These are phyloP conservation scores for Nigrospora oryzae DNA, from an alignment of 2,329 filamentous ascomycete genomes.

Conservation along the genomic window DNA sequence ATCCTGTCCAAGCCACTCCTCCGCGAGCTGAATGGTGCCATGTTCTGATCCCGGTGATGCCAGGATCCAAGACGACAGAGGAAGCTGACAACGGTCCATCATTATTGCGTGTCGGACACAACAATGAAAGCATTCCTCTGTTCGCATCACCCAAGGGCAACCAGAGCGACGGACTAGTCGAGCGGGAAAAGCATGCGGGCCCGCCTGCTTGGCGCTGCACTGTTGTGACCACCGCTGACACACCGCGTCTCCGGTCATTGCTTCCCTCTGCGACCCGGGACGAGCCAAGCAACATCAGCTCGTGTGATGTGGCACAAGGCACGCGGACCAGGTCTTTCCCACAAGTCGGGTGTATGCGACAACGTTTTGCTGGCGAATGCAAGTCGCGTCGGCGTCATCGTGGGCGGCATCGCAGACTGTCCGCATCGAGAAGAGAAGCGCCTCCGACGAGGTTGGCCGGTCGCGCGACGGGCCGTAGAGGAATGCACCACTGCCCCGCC, in stretches of 20 bases:
- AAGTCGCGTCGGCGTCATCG: background rate
- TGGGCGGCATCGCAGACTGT: no score
- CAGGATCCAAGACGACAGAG: no score
- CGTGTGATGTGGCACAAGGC: background rate
- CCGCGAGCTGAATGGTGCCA: no score
- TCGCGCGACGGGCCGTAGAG: no score
- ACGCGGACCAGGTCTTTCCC: background rate
- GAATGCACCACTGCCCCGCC: no score
- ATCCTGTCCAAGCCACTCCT: constrained; percentile 19
- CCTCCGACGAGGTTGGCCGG: no score
- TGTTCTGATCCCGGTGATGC: no score
- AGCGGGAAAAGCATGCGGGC: background rate
- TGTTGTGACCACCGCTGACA: background rate
- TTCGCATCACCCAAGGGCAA: background rate
- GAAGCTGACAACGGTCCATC: background rate
- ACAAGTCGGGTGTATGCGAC: background rate
- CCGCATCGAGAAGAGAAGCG: no score
- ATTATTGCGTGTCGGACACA: background rate
- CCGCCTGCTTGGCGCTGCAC: background rate
- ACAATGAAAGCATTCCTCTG: background rate
- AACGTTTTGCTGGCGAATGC: background rate
- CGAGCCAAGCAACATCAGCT: background rate
- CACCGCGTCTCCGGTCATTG: background rate
- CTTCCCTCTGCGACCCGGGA: background rate
- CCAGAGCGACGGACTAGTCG: background rate